Base-by-base conservation (phyloP, 75 land plant genomes). In the Selaginella tamariscina region DNA sequence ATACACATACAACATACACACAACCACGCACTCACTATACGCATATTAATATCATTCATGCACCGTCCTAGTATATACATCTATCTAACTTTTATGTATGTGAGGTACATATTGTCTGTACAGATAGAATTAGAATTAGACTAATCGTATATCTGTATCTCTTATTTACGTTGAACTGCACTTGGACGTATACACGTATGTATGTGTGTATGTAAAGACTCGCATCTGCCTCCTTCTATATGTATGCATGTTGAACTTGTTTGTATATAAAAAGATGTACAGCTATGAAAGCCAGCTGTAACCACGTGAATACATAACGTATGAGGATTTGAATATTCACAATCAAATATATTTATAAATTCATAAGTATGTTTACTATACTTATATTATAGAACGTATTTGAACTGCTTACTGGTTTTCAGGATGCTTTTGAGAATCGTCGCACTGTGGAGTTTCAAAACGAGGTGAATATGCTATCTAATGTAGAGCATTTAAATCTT, bases 401-500 rank as follows among this genome's bases (percentile, higher is more conserved):
- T 11, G 11, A 11, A 20, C 18, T 20, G 20, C 11, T 49, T n/a
- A n/a, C n/a, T n/a, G n/a, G 20, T n/a, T n/a, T n/a, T 39, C 49
- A 39, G 49, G 49, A 39, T 15, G 5, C 49, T 15, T 39, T 39
- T 39, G 49, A 39, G 49, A 39, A 5, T 39, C 49, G 49, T 39
- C 49, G 15, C 49, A 39, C 49, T 15, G 15, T 5, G 21, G 62
- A 59, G 62, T 59, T 59, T 26, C 9, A 59, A 27, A 59, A 27
- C 26, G 62, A 59, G 62, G 26, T 59, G 2, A 59, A 59, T 8
- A 59, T 59, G 27, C 26, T 59, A n/a, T 21, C 62, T 8, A 59
- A 23, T n/a, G 23, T 92, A 64, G 97, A 92, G 2, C 97, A 92
- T 56, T 54, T 81, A 54, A 88, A 78, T 70, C 79, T 92, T 26